Base-by-base conservation (phyloP, 225 moss, liverwort and hornwort genomes). In the Bryum argenteum region DNA sequence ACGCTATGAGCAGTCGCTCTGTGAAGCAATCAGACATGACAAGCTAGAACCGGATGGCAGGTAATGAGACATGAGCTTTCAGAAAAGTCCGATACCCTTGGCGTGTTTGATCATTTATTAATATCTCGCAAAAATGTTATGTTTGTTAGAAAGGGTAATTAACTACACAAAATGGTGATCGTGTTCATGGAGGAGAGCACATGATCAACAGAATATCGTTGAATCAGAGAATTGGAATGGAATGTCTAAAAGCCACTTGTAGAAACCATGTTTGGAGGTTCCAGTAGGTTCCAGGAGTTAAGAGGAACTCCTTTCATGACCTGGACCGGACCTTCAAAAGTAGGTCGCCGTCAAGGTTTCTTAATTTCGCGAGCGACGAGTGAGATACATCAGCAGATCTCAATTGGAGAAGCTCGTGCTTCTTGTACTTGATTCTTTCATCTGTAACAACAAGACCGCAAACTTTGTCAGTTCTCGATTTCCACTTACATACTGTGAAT, bases 401-500 rank as follows among this genome's bases (percentile, higher is more conserved):
- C 9, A 83, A 26, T 13, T 60, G 74, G 16, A 83, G 75, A 47
- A 86, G 82, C 50, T 82, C 86, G 65, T 72, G 74, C 52, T 75
- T 86, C 6, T 67, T 75, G 56, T 86, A 86, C 61, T 83, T 86
- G 10, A 80, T 82, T 75, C 86, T 80, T 69, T 86, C 86, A 75
- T 86, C 86, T 86, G 77, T 75, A 58, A 69, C 62, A 78, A 1
- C 62, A 81, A 1, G 15, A 76, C 50, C 26, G 65, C 61, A 60
- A 55, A 51, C n/a, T 45, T 55, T 43, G 16, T 51, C 42, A 77
- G 42, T 10, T 79, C 39, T 6, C 2, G 33, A 33, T 33, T 33
- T 33, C 26, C 33, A 33, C 33, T 33, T 33, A 33, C 33, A 33
- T 5, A 6, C 33, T 33, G 33, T 33, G 33, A 33, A 33, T 6